Evolutionary conservation across 2,329 filamentous ascomycete genomes (phyloP), one percentile per base, ranked within the genome.

Genomic region (Trichoderma harzianum): DNA sequence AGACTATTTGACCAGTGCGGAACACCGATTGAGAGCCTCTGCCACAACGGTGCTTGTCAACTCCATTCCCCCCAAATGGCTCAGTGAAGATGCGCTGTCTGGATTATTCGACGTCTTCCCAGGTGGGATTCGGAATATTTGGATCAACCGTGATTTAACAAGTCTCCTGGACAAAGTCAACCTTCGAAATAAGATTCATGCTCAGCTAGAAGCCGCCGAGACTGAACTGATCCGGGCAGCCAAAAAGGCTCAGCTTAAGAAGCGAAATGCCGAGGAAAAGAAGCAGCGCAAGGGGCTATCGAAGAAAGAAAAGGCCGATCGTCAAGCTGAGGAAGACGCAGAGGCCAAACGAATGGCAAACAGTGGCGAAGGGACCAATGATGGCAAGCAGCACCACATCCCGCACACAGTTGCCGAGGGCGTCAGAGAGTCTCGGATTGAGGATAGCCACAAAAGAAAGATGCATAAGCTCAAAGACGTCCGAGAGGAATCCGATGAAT

Each of bases 101-200:
- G 92, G 92, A 0, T 85, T 99, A 0, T 99, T 97, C 77, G 96
- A 99, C 79, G 95, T 98, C 1, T 98, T 98, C 76, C 96, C 96
- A 0, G 96, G 96, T 24, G 96, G 96, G 34, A 92, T 99, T 78
- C 90, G 93, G 72, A 98, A 98, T 76, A 93, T 99, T 61, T 99
- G 95, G 95, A 91, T 99, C 76, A 99, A 98, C 72, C 89, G 95
- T 73, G 93, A 99, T 78, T 91, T 94, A 75, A 93, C 95, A 57
- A 87, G 91, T 10, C 87, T 99, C 12, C 87, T 93, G 61, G 92
- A 95, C 73, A 98, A 98, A 79, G 92, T 98, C 60, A 88, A 93
- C 63, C 84, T 89, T 74, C 89, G 96, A 58, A 89, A 94, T 73
- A 83, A 87, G 10, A 84, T 97, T 16, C 94, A 95, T 61, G 80